Base-by-base conservation (phyloP, 306 rosid genomes). In the Corylus avellana region DNA sequence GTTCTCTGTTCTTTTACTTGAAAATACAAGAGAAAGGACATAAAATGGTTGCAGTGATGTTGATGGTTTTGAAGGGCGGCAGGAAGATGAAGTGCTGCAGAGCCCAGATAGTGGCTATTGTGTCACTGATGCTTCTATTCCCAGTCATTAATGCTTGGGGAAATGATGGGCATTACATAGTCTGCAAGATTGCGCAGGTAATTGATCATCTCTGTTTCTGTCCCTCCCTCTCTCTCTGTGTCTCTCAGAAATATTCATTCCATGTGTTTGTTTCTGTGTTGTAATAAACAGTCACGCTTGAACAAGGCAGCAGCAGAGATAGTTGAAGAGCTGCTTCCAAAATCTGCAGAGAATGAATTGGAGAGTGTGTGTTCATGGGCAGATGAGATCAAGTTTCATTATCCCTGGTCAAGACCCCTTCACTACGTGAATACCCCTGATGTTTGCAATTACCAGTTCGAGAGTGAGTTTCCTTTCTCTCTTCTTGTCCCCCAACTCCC, bases 391-490 rank as follows among this genome's bases (percentile, higher is more conserved):
- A 88, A 81, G 73, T 78, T 82, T 69, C 78, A 57, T 3, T 89
- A 70, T 64, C 94, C 71, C 1, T 94, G 98, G 98, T 92, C 98
- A 5, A 74, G 96, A 68, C 78, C 97, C 32, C 89, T 94, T 77
- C 98, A 94, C 75, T 94, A 50, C 79, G 83, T 91, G 39, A 75
- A 94, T 75, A 94, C 97, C 81, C 98, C 97, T 8, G 91, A 94
- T 1, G 25, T 84, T 27, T 94, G 98, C 87, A 82, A 29, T 22
- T 94, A 83, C 84, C 74, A 86, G 35, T 74, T 87, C 49, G 29
- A 22, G 4, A 90, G 98, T 92, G 78, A 74, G 79, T 84, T 20
- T 53, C 44, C 63, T 75, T 39, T 80, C 66, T 64, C n/a, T 14
- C 48, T 46, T 10, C 12, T 8, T 67, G 78, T 8, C 37, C 55